Conservation (phyloP, 441 rosid species). For the Croton setiger region DNA sequence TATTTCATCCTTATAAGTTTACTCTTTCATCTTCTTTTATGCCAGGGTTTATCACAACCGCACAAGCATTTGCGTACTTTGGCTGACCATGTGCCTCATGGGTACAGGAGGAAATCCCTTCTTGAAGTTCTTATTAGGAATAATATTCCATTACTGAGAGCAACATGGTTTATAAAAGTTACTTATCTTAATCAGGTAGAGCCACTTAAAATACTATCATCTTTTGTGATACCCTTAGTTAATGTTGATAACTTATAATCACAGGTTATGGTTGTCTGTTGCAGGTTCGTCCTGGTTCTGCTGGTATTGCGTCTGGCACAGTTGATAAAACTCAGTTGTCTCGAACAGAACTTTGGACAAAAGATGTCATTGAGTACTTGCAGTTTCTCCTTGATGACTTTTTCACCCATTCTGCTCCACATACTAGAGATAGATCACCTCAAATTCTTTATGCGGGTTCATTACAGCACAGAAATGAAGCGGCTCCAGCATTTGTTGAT, state of each 20-base stretch:
- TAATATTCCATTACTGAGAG: constrained; percentile 94
- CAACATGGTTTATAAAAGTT: constrained; percentile 97
- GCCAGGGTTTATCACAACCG: constrained; percentile 87
- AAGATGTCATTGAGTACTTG: constrained; percentile 90
- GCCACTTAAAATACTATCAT: constrained; percentile 13
- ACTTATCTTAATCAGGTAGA: constrained; percentile 96
- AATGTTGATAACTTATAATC: constrained; percentile 15
- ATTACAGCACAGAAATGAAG: constrained; percentile 51
- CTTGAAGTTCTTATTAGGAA: constrained; percentile 93
- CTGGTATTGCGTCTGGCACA: constrained; percentile 61
- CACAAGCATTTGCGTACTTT: constrained; percentile 80
- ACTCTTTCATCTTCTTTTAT: constrained; percentile 18
- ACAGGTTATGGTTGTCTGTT: constrained; percentile 33
- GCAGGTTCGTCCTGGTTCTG: constrained; percentile 76
- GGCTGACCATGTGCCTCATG: constrained; percentile 94
- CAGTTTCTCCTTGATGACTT: constrained; percentile 86
- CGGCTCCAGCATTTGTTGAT: constrained; percentile 45
- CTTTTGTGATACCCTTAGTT: neutral
- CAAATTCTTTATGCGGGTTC: constrained; percentile 71
- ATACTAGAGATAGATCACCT: constrained; percentile 63
- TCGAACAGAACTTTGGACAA: constrained; percentile 95
- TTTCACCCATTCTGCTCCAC: constrained; percentile 56
- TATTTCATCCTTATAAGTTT: neutral
- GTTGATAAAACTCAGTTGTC: constrained; percentile 69
- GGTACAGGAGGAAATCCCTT: constrained; percentile 65